Evolutionary conservation across 1,139 yeast species (phyloP), one percentile per base, ranked within the genome.

Genomic region (Candida tetrigidarum): DNA sequence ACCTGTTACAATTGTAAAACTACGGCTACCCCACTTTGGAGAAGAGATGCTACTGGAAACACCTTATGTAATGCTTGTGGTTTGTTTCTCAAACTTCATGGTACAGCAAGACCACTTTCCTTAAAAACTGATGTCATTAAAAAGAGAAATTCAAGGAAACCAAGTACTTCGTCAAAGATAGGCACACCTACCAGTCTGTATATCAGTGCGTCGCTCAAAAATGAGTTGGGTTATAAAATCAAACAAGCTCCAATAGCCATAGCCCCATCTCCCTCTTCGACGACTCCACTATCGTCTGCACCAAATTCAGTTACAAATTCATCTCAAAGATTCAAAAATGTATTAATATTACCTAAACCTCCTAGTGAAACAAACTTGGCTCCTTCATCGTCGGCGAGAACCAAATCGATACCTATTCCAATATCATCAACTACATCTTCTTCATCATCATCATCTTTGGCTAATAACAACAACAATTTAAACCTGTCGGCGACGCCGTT

Each of bases 31-130:
- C 85, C 85, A 0, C 62, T 80, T 22, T 80, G 85, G 85, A 64
- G 85, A 40, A 74, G 79, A 53, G 83, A 80, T 54, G 74, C 82
- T 2, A 67, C 62, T 34, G 85, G 85, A 0, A 76, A 80, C 49
- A 78, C 84, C 1, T 63, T 80, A 11, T 80, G 85, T 57, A 80
- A 80, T 55, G 85, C 85, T 0, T 80, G 85, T 63, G 85, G 85
- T 0, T 62, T 80, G 30, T 80, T 80, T 54, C 67, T 74, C 45
- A 80, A 80, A 51, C 61, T 80, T 23, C 85, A 80, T 53, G 85
- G 85, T 19, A 78, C 82, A 2, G 77, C 80, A 50, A 63, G 85
- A 41, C 85, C 85, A 3, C 64, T 80, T 22, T 74, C 82, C 18
- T 63, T 78, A 42, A 80, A 80, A 52, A 79, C 83, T 0, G 85